A percentile compares a stretch with the other conserved stretches of the same genome.
phyloP scores from a whole-genome alignment of 352 stramenopile genomes.

The Phytophthora constricta region DNA sequence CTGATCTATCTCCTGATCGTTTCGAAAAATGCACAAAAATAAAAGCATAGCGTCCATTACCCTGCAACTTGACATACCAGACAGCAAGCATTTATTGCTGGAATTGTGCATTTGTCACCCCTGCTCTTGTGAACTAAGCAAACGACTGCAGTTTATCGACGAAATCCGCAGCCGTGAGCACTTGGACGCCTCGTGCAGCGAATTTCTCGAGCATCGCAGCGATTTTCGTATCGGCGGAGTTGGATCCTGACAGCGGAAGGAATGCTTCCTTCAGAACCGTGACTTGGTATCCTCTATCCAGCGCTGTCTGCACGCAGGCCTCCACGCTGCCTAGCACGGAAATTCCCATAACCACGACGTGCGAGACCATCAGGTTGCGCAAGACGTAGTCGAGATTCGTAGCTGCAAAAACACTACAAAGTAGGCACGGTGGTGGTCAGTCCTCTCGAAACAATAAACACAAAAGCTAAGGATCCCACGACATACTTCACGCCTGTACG shows the following conservation, averaged over 20 bases:
- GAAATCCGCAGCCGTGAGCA: constrained; percentile 34
- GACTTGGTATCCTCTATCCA: constrained; percentile 90
- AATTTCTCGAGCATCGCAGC: constrained; percentile 33
- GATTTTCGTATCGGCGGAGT: not conserved
- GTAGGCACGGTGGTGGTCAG: too few relatives aligned
- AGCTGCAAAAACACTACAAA: constrained; percentile 76
- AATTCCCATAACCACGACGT: constrained; percentile 87
- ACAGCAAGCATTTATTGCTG: constrained; percentile 9
- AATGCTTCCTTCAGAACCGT: constrained; percentile 85
- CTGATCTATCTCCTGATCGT: not conserved
- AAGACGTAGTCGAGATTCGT: constrained; percentile 93
- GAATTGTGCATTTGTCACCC: not conserved
- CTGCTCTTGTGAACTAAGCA: constrained; percentile 19
- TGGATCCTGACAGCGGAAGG: constrained; percentile 16
- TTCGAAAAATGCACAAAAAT: too few relatives aligned
- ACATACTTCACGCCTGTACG: constrained; percentile 86
- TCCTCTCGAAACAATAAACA: too few relatives aligned
- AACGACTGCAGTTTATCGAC: constrained; percentile 50
- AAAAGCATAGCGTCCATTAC: not conserved
- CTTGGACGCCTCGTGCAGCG: constrained; percentile 39
- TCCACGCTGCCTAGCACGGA: constrained; percentile 86
- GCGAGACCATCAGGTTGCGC: constrained; percentile 84
- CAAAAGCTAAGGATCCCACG: too few relatives aligned
- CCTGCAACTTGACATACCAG: too few relatives aligned
- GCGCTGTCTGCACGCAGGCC: constrained; percentile 78